A percentile compares a stretch with the other conserved stretches of the same genome.
Evolutionary conservation across 2,329 filamentous ascomycete species (phyloP).

Genomic region (Aureobasidium musti): DNA sequence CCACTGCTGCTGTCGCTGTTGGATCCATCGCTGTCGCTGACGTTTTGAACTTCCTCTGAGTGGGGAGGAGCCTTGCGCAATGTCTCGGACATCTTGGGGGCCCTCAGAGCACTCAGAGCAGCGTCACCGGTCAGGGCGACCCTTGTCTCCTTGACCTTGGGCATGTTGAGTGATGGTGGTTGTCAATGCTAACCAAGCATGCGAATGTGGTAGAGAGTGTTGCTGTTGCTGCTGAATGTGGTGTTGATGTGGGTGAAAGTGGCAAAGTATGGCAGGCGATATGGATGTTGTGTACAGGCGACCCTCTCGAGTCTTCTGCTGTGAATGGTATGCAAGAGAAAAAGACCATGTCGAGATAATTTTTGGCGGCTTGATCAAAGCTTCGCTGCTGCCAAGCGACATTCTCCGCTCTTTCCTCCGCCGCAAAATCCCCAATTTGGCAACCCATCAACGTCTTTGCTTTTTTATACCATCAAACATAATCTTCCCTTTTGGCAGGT

Average conservation of each 20-base stretch:
- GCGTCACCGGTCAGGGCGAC: constrained; percentile 42
- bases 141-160: constrained; percentile 41
- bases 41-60: constrained; percentile 40
- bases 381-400: constrained; percentile 37
- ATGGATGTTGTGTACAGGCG: not conserved
- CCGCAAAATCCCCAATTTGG: constrained; percentile 22
- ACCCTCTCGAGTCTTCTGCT: not conserved
- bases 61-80: constrained; percentile 35
- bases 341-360: constrained; percentile 33
- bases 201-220: not conserved
- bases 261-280: not conserved
- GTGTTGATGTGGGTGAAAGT: not conserved
- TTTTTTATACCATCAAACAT: not conserved
- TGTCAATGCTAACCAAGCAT: constrained; percentile 9
- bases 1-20: constrained; percentile 35
- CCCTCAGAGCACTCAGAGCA: constrained; percentile 36
- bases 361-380: constrained; percentile 38
- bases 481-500: not conserved
- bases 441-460: not conserved
- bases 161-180: constrained; percentile 36
- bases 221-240: not conserved
- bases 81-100: constrained; percentile 33
- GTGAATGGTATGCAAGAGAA: constrained; percentile 1
- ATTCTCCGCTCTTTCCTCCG: not conserved
- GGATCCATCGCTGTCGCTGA: constrained; percentile 39